phyloP scores from a whole-genome alignment of 345 rosid genomes.

The Angophora floribunda region DNA sequence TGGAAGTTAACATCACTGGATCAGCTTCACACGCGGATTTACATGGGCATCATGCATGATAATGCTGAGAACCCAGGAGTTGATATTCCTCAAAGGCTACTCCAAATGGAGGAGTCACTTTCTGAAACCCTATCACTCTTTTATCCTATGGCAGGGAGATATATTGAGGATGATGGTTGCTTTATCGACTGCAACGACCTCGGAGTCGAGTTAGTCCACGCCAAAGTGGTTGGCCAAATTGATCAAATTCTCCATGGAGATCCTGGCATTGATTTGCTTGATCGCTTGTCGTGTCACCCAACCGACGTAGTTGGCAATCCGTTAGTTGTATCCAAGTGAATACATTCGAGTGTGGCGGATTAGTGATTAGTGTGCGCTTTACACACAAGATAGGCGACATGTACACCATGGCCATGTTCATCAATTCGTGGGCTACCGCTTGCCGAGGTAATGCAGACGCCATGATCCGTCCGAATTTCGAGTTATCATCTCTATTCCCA shows the following conservation, averaged over 20 bases:
- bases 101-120: neutral
- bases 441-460: neutral
- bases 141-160: neutral
- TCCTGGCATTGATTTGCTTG: neutral
- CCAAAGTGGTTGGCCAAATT: neutral
- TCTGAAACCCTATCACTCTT: neutral
- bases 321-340: conserved; percentile 2
- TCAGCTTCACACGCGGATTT: conserved; percentile 27
- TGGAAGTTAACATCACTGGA: conserved; percentile 22
- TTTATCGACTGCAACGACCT: conserved; percentile 11
- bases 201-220: conserved; percentile 7
- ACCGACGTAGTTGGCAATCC: neutral
- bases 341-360: neutral
- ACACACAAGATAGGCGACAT: neutral
- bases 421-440: neutral
- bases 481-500: neutral
- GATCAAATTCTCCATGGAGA: neutral
- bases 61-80: neutral
- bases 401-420: neutral
- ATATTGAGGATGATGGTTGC: neutral
- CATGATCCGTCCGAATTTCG: neutral
- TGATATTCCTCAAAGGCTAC: neutral
- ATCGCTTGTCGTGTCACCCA: neutral
- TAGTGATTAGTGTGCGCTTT: neutral
- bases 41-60: neutral